phyloP scores from a whole-genome alignment of 2,329 filamentous ascomycete genomes.

The Madurella mycetomatis region DNA sequence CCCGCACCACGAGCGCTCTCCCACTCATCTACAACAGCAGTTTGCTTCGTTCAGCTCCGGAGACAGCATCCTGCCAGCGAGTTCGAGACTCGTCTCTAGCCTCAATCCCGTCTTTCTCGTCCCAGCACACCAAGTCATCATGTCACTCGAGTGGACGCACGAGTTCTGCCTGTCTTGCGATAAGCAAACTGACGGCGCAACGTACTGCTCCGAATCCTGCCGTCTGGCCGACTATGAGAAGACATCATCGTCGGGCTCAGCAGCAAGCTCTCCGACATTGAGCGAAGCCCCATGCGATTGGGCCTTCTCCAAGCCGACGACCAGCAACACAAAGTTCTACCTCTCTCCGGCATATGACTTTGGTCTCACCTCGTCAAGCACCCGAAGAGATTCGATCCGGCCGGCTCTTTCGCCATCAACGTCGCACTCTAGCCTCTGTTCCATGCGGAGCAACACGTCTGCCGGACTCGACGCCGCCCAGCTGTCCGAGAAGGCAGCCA shows the following conservation, averaged over 20 bases:
- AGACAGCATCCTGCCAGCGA: not conserved
- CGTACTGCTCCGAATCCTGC: slow-evolving; percentile 92
- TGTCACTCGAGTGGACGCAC: slow-evolving; percentile 71
- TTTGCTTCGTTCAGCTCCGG: not conserved
- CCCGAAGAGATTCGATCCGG: slow-evolving; percentile 17
- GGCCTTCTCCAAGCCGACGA: slow-evolving; percentile 34
- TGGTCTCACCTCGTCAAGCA: slow-evolving; percentile 52
- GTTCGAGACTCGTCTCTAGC: not conserved
- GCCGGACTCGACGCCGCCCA: slow-evolving; percentile 48
- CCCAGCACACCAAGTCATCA: slow-evolving; percentile 34
- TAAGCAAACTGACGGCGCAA: slow-evolving; percentile 73
- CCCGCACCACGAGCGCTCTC: not conserved
- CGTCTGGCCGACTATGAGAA: slow-evolving; percentile 82
- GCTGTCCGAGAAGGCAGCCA: slow-evolving; percentile 71
- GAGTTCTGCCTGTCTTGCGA: slow-evolving; percentile 95
- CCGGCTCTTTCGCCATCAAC: slow-evolving; percentile 61
- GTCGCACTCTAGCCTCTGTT: slow-evolving; percentile 80
- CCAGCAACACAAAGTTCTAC: slow-evolving; percentile 51
- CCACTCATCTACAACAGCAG: not conserved
- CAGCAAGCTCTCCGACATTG: slow-evolving; percentile 54
- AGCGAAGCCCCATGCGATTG: slow-evolving; percentile 48
- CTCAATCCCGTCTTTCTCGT: not conserved
- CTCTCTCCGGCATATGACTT: slow-evolving; percentile 75
- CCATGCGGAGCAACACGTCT: slow-evolving; percentile 62
- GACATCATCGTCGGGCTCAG: slow-evolving; percentile 53